These are phyloP conservation scores for Cicer cuneatum DNA, from an alignment of 306 rosid genomes.

Conservation along the genomic window DNA sequence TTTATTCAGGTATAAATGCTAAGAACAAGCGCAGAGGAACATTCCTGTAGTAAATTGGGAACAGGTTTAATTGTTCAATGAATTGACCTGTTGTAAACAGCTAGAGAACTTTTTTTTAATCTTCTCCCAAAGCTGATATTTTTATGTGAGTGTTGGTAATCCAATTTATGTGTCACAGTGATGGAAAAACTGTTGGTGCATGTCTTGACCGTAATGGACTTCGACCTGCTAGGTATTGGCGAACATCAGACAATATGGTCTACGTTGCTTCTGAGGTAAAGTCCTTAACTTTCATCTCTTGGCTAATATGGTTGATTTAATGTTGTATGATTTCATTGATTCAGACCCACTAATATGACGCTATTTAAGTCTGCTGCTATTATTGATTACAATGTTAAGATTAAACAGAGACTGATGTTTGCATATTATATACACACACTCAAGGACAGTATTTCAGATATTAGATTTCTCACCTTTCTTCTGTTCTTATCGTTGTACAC, in stretches of 20 bases:
- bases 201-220: conserved; percentile 98
- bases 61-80: conserved; percentile 13
- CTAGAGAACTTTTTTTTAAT: conserved; percentile 5
- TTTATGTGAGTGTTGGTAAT: conserved; percentile 47
- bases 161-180: conserved; percentile 63
- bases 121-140: conserved; percentile 7
- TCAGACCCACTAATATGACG: too few species aligned
- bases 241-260: conserved; percentile 95
- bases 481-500: conserved; percentile 31
- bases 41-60: conserved; percentile 19
- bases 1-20: conserved; percentile 78
- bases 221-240: conserved; percentile 99
- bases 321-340: conserved; percentile 35
- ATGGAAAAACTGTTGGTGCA: conserved; percentile 98
- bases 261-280: conserved; percentile 99
- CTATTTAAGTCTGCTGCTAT: neutral
- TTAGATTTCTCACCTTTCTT: conserved; percentile 29
- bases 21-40: conserved; percentile 19
- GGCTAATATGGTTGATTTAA: conserved; percentile 39
- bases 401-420: neutral
- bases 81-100: conserved; percentile 5
- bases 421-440: conserved; percentile 10
- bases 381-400: conserved; percentile 13
- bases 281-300: conserved; percentile 44
- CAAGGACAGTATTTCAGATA: conserved; percentile 21